Evolutionary conservation across 208 protist species (phyloP).

Genomic region (Leishmania gerbilli): DNA sequence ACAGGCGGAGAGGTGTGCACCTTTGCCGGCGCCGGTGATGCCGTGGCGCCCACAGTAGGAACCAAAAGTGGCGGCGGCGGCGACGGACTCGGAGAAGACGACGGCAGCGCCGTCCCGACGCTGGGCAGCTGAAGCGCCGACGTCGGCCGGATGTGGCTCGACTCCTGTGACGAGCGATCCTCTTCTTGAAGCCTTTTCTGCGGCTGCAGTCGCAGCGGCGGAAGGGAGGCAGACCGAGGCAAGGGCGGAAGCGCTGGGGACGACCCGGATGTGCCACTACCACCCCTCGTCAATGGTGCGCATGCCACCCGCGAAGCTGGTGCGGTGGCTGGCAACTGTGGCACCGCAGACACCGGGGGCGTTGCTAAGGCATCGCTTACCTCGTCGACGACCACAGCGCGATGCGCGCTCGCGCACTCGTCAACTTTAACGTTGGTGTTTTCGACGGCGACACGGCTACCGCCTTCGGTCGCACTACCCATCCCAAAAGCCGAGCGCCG

Average conservation of each 20-base stretch:
- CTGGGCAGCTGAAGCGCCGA: neutral
- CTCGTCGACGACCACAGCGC: neutral
- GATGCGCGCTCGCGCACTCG: neutral
- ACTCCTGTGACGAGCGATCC: neutral
- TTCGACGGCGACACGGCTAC: neutral
- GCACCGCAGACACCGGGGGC: neutral
- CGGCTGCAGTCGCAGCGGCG: neutral
- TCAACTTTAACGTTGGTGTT: neutral
- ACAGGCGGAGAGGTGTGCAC: neutral
- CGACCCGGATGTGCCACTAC: neutral
- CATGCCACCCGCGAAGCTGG: neutral
- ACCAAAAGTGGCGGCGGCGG: neutral
- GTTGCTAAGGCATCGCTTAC: neutral
- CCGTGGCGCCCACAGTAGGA: neutral
- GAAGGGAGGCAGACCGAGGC: neutral
- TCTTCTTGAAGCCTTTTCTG: neutral
- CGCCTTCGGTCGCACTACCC: neutral
- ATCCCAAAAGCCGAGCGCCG: neutral
- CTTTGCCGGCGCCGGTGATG: neutral
- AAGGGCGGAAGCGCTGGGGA: neutral
- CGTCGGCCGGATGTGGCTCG: neutral
- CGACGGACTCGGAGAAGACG: neutral
- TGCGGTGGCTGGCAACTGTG: neutral
- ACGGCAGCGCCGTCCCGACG: neutral
- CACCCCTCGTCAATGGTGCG: neutral